A percentile compares a stretch with the other conserved stretches of the same genome.
phyloP scores from a whole-genome alignment of 768 basidiomycete genomes.

The Leucocoprinus leucothites region DNA sequence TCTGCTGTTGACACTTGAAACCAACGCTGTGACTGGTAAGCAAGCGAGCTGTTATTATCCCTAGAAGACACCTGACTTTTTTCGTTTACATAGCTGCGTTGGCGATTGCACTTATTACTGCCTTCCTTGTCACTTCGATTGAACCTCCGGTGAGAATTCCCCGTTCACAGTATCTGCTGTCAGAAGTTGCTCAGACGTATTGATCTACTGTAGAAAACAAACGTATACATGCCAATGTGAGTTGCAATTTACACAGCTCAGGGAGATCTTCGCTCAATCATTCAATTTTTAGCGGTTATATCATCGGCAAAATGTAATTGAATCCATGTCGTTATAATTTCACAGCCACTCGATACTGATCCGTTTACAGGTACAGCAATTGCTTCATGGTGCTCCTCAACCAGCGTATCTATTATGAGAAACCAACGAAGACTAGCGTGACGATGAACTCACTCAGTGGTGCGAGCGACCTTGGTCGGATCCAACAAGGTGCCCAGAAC shows the following conservation, averaged over 20 bases:
- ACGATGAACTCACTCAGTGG: no score
- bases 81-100: background rate
- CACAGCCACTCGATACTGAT: no score
- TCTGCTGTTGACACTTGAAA: background rate
- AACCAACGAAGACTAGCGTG: no score
- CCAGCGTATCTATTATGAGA: slow-evolving; percentile 3
- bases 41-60: background rate
- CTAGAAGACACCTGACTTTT: background rate
- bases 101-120: background rate
- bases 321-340: no score
- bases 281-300: background rate
- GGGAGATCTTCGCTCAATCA: background rate
- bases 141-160: slow-evolving; percentile 5
- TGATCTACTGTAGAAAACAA: background rate
- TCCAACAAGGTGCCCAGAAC: no score
- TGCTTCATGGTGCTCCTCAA: slow-evolving; percentile 10
- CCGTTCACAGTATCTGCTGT: background rate
- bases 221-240: background rate
- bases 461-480: no score
- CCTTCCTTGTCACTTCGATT: background rate
- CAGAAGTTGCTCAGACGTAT: background rate
- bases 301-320: background rate
- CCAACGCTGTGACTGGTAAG: slow-evolving; percentile 3
- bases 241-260: background rate
- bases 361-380: slow-evolving; percentile 8